Evolutionary conservation across 768 basidiomycete species (phyloP).

Genomic region (Pisolithus albus): DNA sequence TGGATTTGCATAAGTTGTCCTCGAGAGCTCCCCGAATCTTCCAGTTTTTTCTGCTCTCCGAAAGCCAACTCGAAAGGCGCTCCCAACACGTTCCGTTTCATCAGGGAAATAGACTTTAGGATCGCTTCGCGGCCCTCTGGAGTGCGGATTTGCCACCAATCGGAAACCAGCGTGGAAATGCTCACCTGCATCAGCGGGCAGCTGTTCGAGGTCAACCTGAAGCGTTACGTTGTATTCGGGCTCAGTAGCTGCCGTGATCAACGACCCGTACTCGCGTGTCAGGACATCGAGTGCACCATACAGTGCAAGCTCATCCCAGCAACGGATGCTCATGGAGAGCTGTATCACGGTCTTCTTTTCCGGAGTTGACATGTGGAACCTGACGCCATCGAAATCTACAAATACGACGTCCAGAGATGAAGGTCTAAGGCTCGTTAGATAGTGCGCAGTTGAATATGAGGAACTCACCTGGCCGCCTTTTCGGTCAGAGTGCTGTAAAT

Average conservation of each 20-base stretch:
- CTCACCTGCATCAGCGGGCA: slow-evolving; percentile 75
- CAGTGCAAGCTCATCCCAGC: slow-evolving; percentile 88
- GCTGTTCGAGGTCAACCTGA: slow-evolving; percentile 78
- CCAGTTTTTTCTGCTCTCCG: slow-evolving; percentile 74
- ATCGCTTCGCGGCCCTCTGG: slow-evolving; percentile 75
- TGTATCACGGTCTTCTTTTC: slow-evolving; percentile 75
- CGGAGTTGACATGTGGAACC: slow-evolving; percentile 88
- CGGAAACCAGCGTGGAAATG: slow-evolving; percentile 4
- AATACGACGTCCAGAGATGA: slow-evolving; percentile 90
- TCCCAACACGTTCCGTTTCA: slow-evolving; percentile 91
- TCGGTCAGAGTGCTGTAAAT: slow-evolving; percentile 86
- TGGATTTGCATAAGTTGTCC: slow-evolving; percentile 89
- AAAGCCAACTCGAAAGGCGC: slow-evolving; percentile 93
- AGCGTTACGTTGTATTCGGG: slow-evolving; percentile 86
- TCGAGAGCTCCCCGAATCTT: slow-evolving; percentile 54
- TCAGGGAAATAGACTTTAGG: slow-evolving; percentile 71
- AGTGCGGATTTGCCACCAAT: slow-evolving; percentile 7
- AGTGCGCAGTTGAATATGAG: slow-evolving; percentile 3
- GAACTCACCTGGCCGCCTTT: slow-evolving; percentile 72
- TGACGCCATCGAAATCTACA: slow-evolving; percentile 95
- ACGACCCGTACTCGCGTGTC: slow-evolving; percentile 72
- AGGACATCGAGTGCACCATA: slow-evolving; percentile 83
- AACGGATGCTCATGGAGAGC: slow-evolving; percentile 94
- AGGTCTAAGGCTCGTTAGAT: slow-evolving; percentile 41
- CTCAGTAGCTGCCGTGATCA: slow-evolving; percentile 64